phyloP scores from a whole-genome alignment of 257 asterid species.

The Solanum corneliomulleri region DNA sequence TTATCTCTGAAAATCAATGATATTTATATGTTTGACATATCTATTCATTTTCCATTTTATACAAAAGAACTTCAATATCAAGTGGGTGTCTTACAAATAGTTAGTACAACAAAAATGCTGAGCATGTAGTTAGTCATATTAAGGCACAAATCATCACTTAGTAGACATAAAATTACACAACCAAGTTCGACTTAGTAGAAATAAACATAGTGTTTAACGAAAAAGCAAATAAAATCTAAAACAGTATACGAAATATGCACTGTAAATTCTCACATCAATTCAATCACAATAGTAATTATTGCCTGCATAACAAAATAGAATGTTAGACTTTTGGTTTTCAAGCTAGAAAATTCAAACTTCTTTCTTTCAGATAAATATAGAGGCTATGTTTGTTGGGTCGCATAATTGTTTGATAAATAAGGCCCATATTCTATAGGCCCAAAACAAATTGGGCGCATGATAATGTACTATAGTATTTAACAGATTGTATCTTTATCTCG shows the following conservation, averaged over 20 bases:
- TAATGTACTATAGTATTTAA: background rate
- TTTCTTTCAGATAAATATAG: background rate
- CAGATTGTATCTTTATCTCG: background rate
- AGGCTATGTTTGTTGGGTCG: background rate
- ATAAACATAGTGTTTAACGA: background rate
- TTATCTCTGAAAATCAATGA: background rate
- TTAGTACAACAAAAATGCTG: background rate
- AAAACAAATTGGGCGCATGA: background rate
- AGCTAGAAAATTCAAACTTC: background rate
- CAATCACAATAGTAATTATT: background rate
- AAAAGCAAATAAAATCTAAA: too few relatives aligned
- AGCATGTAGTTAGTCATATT: background rate
- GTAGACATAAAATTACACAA: background rate
- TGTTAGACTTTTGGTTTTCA: background rate
- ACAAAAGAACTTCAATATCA: background rate
- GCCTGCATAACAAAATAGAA: background rate
- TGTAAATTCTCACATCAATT: background rate
- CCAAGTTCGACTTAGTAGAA: background rate
- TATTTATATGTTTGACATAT: background rate
- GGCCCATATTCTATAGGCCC: background rate
- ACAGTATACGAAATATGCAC: too few relatives aligned
- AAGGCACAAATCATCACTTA: background rate
- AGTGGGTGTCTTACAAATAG: background rate
- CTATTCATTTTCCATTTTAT: background rate
- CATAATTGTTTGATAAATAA: background rate